Evolutionary conservation across 805 yeast species (phyloP).

Genomic region (Ogataea trehaloabstinens): DNA sequence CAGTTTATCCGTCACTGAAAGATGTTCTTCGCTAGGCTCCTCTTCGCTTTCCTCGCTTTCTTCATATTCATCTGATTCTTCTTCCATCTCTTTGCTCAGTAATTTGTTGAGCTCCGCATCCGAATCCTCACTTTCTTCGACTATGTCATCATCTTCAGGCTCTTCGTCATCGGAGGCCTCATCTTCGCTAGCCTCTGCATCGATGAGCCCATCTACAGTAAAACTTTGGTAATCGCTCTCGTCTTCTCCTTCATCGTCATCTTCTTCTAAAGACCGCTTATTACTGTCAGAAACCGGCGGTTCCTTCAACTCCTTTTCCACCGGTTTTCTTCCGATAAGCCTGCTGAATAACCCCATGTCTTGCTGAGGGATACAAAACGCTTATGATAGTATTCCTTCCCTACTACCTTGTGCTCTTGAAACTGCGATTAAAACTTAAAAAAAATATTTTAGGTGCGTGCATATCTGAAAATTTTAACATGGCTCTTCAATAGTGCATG

Average conservation of each 20-base stretch:
- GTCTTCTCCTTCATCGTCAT: conserved; percentile 19
- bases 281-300: conserved; percentile 4
- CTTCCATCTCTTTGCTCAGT: conserved; percentile 40
- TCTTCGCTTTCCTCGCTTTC: conserved; percentile 49
- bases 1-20: conserved; percentile 51
- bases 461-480: too few relatives aligned
- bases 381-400: too few relatives aligned
- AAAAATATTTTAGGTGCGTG: too few relatives aligned
- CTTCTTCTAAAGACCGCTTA: conserved; percentile 14
- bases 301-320: not conserved
- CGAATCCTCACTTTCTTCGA: conserved; percentile 42
- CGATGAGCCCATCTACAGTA: conserved; percentile 37
- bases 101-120: conserved; percentile 64
- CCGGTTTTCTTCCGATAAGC: not conserved
- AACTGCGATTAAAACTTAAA: too few relatives aligned
- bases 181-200: conserved; percentile 38
- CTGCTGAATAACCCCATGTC: conserved; percentile 1
- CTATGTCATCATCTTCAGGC: conserved; percentile 14
- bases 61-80: conserved; percentile 34
- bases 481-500: too few relatives aligned
- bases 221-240: conserved; percentile 22
- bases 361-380: too few relatives aligned
- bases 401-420: too few relatives aligned
- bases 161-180: conserved; percentile 23
- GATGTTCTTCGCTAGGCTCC: conserved; percentile 51